Percentiles rank a stretch among this genome's conserved stretches.
Evolutionary conservation across 768 basidiomycete species (phyloP).

Genomic region (Trichaptum fuscoviolaceum): DNA sequence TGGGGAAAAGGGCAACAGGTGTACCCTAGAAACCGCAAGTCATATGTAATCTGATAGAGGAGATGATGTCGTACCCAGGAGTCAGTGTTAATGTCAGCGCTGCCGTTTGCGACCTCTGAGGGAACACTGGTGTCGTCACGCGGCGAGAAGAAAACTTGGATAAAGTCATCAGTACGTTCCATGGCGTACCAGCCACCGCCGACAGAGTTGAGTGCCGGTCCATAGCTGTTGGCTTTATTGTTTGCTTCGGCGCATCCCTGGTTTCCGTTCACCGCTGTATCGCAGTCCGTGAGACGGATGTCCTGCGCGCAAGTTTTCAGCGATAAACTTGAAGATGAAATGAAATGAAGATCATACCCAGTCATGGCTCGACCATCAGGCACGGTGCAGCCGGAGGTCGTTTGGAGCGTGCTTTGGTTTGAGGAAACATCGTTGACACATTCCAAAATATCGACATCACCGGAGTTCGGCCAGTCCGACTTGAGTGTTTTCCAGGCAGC

Average conservation of each 20-base stretch:
- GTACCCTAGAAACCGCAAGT: constrained; percentile 35
- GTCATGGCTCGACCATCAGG: constrained; percentile 25
- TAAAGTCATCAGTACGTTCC: constrained; percentile 49
- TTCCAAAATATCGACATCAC: constrained; percentile 51
- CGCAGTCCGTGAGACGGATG: constrained; percentile 40
- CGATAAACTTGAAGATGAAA: constrained; percentile 41
- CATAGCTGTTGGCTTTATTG: constrained; percentile 42
- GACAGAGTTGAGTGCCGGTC: constrained; percentile 49
- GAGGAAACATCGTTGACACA: constrained; percentile 51
- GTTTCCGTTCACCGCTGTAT: constrained; percentile 42
- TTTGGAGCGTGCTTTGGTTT: constrained; percentile 54
- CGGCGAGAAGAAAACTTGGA: constrained; percentile 74
- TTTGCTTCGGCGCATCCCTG: constrained; percentile 50
- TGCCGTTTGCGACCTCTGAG: constrained; percentile 38
- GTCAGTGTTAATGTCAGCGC: constrained; percentile 39
- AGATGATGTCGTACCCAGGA: constrained; percentile 40
- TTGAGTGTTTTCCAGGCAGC: constrained; percentile 48
- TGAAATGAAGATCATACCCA: constrained; percentile 50
- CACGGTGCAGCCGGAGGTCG: constrained; percentile 32
- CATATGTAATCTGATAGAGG: background rate
- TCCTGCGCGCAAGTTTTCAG: constrained; percentile 23
- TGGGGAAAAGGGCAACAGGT: constrained; percentile 59
- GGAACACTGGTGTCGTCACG: constrained; percentile 40
- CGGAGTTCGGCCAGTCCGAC: constrained; percentile 22
- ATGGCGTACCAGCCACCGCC: constrained; percentile 68